These are phyloP conservation scores for Aechmea fasciata DNA, from an alignment of 176 grass and related monocot genomes.

Conservation along the genomic window DNA sequence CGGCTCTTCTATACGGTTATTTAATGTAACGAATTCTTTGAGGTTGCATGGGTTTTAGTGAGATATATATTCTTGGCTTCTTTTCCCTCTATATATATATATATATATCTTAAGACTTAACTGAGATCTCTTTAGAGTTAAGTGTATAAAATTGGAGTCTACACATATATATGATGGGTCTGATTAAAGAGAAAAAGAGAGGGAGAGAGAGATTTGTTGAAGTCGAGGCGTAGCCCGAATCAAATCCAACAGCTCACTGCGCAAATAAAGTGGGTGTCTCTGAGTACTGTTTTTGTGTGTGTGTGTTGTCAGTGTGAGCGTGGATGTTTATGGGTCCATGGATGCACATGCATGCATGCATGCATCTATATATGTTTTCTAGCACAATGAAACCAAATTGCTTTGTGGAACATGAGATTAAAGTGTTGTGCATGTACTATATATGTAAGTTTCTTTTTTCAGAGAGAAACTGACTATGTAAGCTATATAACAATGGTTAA, in stretches of 20 bases:
- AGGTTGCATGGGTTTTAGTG: constrained; percentile 4
- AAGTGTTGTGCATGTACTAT: background rate
- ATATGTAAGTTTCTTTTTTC: background rate
- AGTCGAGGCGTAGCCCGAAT: constrained; percentile 10
- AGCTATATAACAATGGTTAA: background rate
- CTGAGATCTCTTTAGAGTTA: background rate
- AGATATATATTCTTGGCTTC: constrained; percentile 9
- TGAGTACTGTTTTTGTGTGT: background rate
- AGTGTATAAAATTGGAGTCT: background rate
- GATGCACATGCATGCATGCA: background rate
- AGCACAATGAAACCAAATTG: no score
- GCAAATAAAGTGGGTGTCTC: constrained; percentile 11
- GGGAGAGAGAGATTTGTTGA: background rate
- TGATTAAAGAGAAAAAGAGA: constrained; percentile 10
- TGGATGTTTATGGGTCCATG: background rate
- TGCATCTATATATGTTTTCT: no score
- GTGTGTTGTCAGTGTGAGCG: constrained; percentile 1
- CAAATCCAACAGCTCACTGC: background rate
- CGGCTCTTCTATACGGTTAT: background rate
- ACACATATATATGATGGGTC: background rate
- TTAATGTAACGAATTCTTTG: constrained; percentile 1
- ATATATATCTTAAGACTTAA: background rate
- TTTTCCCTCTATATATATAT: constrained; percentile 1
- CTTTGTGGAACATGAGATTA: no score
- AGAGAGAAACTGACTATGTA: background rate